Base-by-base conservation (phyloP, 805 yeast genomes). In the Metschnikowia bowlesiae region DNA sequence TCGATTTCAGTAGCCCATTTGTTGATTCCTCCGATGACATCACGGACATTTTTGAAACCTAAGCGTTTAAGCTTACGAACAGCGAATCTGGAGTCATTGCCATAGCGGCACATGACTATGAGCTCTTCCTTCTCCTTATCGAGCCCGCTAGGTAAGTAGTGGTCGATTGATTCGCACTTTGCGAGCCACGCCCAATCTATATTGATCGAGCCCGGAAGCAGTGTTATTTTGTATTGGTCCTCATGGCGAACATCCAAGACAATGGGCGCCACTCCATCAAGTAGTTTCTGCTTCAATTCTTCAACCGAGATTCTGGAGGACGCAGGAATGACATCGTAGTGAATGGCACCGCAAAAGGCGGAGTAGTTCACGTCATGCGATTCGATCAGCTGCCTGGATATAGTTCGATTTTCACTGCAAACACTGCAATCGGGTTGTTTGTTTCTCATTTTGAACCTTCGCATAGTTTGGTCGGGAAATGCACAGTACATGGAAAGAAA, bases 1-100 rank as follows among this genome's bases (percentile, higher is more conserved):
- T 90, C 92, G 2, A 88, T 70, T 1, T 72, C 70, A 13, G 68
- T 74, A 47, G 86, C 77, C 87, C 95, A 90, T 54, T 71, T 76
- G 47, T 74, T 70, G 26, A 90, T 69, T 0, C 99, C 99, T 1
- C 98, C 98, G 9, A 64, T 71, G 5, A 92, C 73, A 63, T 92
- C 96, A 46, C 68, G 76, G 0, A 81, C 88, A 16, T 78, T 65
- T 0, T 60, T 50, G 14, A 80, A 67, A 0, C 81, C 80, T 41
- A 79, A 71, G 1, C 74, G 72, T 45, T 76, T 71, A 42, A 91
- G 65, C 40, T 74, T 67, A 49, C 74, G 66, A 1, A 87, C 83
- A 0, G 96, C 95, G 14, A 82, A 65, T 60, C 87, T 90, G 0
- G 98, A 91, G 63, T 94, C 98, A 64, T 89, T 90, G 8, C 99